Conservation (phyloP, 2,329 filamentous ascomycete genomes). For the Ophiostoma quercus region DNA sequence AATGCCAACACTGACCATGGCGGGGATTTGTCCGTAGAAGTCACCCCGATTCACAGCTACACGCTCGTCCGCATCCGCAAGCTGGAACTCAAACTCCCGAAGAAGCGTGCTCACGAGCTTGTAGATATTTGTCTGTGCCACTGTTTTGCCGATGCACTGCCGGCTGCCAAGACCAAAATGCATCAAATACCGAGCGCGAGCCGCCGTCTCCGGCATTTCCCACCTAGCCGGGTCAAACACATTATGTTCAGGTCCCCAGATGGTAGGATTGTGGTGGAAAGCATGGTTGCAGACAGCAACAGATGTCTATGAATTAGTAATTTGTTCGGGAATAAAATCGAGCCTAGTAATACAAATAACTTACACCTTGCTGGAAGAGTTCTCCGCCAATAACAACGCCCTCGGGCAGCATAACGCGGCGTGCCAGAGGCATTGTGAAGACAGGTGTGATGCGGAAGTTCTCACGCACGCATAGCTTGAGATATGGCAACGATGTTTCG, state of each 20-base stretch:
- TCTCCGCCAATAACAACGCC: constrained; percentile 26
- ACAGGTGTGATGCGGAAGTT: constrained; percentile 36
- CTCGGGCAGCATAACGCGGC: constrained; percentile 30
- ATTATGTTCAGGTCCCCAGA: background rate
- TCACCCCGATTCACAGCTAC: constrained; percentile 17
- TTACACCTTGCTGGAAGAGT: constrained; percentile 14
- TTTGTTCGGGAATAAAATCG: background rate
- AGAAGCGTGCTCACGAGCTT: constrained; percentile 34
- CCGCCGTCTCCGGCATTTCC: constrained; percentile 24
- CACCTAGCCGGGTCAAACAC: constrained; percentile 1
- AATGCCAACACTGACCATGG: constrained; percentile 27
- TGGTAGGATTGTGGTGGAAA: background rate
- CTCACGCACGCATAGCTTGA: constrained; percentile 32
- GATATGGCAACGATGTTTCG: constrained; percentile 27
- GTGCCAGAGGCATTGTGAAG: constrained; percentile 35
- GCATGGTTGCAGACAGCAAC: background rate
- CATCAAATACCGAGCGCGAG: constrained; percentile 32
- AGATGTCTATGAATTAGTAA: background rate
- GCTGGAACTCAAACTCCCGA: constrained; percentile 32
- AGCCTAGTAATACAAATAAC: background rate
- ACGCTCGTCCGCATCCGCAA: constrained; percentile 29
- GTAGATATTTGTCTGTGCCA: constrained; percentile 35
- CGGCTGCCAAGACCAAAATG: constrained; percentile 35
- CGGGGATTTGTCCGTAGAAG: constrained; percentile 24
- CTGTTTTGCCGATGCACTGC: constrained; percentile 36